Evolutionary conservation across 352 stramenopile species (phyloP), one percentile per base, ranked within the genome.

Genomic region (Pythium dissotocum): DNA sequence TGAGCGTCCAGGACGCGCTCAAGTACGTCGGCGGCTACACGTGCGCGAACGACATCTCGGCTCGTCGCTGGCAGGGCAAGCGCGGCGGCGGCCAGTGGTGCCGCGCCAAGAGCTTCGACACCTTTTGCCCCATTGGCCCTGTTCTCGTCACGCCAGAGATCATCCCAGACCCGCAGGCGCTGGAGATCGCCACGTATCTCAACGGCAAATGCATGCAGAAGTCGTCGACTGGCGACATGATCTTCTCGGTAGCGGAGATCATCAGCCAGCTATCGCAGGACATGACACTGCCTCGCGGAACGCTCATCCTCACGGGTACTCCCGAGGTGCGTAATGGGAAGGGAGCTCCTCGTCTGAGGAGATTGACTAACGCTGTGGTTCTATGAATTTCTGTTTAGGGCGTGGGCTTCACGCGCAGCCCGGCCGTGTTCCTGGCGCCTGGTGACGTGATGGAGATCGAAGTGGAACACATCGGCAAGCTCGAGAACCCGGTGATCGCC

Each of bases 371-470:
- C n/a, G 6, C 8, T 26, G 18, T 14, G 46, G 18, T 32, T 36
- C 60, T 33, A 36, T 32, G 13, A 24, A 28, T 49, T 12, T 24
- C 36, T 42, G 14, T 65, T 4, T 61, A 91, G 71, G 91, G 91
- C 36, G 91, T 98, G 21, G 91, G 91, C 65, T 91, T 93, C 52
- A 92, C 91, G 67, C 79, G 90, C 38, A 93, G 88, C 61, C 91
- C 93, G 24, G 88, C 90, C 0, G 68, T 97, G 42, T 98, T 80
- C 68, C 70, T 98, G 16, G 80, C 84, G 18, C 82, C 88, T 7
- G 93, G 93, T 5, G 91, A 98, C 67, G 79, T 94, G 48, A 87
- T 98, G 40, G 90, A 97, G 70, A 90, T 96, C 67, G 82, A 95
- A 71, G 97, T 98, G 67, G 86, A 97, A 57, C 69, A 74, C 35